phyloP scores from a whole-genome alignment of 805 yeast genomes.

The Metschnikowia picachoensis region DNA sequence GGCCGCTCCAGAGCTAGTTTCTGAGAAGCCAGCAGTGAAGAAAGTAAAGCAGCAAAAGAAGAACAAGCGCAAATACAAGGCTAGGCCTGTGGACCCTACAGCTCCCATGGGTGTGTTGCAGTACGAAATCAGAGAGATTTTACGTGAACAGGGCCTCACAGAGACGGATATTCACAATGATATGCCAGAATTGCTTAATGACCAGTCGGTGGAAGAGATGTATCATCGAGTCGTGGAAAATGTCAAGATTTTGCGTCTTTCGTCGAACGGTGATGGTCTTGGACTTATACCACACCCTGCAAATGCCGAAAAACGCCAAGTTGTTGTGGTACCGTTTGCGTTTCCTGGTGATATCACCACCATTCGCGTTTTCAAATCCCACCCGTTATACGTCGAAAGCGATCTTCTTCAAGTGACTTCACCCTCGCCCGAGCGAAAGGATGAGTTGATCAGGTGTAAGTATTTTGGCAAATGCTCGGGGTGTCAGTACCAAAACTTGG shows the following conservation, averaged over 20 bases:
- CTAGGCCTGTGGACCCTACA: slow-evolving; percentile 66
- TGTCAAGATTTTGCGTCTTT: slow-evolving; percentile 53
- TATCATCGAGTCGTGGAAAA: slow-evolving; percentile 58
- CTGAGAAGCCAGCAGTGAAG: slow-evolving; percentile 5
- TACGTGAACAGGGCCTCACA: slow-evolving; percentile 39
- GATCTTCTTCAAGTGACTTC: slow-evolving; percentile 57
- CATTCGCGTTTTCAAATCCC: slow-evolving; percentile 72
- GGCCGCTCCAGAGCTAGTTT: not conserved
- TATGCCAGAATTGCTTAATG: slow-evolving; percentile 60
- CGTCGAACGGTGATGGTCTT: slow-evolving; percentile 87
- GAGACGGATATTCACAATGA: slow-evolving; percentile 53
- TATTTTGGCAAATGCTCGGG: slow-evolving; percentile 95
- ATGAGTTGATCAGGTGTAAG: slow-evolving; percentile 61
- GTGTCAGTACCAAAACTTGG: slow-evolving; percentile 83
- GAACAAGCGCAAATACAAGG: slow-evolving; percentile 49
- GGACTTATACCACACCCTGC: slow-evolving; percentile 66
- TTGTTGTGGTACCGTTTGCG: slow-evolving; percentile 81
- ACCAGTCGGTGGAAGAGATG: slow-evolving; percentile 39
- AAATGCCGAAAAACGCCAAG: slow-evolving; percentile 41
- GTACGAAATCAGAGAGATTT: slow-evolving; percentile 63
- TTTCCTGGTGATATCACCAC: slow-evolving; percentile 79
- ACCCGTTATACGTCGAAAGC: slow-evolving; percentile 67
- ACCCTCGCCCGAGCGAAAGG: slow-evolving; percentile 41
- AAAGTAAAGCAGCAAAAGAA: slow-evolving; percentile 23
- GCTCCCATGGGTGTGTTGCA: slow-evolving; percentile 78